Conservation (phyloP, 495 filamentous ascomycete genomes). For the Aspergillus wentii region DNA sequence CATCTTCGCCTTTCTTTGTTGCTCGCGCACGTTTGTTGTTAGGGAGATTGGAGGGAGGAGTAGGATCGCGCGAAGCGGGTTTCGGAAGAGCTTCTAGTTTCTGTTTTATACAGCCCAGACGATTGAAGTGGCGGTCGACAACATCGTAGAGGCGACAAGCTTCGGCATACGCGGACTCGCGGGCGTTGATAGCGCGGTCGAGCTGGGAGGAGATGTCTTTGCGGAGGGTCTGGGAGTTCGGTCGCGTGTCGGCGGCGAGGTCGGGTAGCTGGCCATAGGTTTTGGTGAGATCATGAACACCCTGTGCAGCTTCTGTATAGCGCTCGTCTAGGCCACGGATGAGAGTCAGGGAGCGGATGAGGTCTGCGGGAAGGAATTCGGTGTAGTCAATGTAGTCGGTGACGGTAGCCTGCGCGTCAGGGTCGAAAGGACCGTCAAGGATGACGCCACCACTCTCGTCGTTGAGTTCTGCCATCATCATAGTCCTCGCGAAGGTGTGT, state of each 20-base stretch:
- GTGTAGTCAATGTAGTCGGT: constrained; percentile 96
- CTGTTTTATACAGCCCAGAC: constrained; percentile 68
- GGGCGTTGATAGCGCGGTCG: constrained; percentile 66
- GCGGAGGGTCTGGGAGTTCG: constrained; percentile 57
- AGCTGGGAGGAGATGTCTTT: constrained; percentile 70
- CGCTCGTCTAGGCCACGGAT: constrained; percentile 76
- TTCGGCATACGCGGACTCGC: constrained; percentile 76
- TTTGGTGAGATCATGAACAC: constrained; percentile 68
- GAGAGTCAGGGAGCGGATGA: constrained; percentile 82
- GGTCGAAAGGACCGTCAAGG: constrained; percentile 57
- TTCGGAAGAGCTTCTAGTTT: constrained; percentile 77
- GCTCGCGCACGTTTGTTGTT: constrained; percentile 50
- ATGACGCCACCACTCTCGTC: constrained; percentile 44
- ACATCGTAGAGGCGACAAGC: constrained; percentile 74
- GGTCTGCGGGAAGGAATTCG: constrained; percentile 91
- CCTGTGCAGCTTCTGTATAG: constrained; percentile 59
- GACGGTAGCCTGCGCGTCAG: constrained; percentile 89
- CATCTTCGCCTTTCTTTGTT: constrained; percentile 34
- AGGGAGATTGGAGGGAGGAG: constrained; percentile 44
- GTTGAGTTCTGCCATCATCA: constrained; percentile 28
- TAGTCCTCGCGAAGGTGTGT: constrained; percentile 19
- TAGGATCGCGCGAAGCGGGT: constrained; percentile 65
- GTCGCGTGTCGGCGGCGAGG: constrained; percentile 48
- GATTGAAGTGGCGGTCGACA: constrained; percentile 72
- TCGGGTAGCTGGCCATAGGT: constrained; percentile 68